Evolutionary conservation across 2,329 filamentous ascomycete genomes (phyloP).

Genomic region (Claviceps lovelessii): DNA sequence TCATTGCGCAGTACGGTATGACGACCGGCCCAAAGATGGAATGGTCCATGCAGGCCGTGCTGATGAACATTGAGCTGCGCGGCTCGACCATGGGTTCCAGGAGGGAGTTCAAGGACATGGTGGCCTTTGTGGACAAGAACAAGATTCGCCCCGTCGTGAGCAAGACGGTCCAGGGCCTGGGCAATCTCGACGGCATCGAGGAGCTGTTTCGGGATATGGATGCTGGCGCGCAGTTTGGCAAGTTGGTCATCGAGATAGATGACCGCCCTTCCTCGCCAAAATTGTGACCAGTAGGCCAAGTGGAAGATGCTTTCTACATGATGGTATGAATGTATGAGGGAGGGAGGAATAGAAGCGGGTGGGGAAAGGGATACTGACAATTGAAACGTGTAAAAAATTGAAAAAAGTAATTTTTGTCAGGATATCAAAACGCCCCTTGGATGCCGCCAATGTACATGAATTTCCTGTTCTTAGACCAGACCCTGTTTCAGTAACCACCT

Average conservation of each 20-base stretch:
- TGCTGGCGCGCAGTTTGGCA: constrained; percentile 75
- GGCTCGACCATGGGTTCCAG: constrained; percentile 87
- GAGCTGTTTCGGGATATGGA: constrained; percentile 79
- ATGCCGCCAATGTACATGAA: constrained; percentile 1
- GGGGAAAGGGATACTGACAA: neutral
- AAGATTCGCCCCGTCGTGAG: constrained; percentile 67
- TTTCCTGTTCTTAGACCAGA: neutral
- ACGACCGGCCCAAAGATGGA: constrained; percentile 74
- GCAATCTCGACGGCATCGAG: constrained; percentile 67
- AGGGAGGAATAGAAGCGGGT: too few relatives aligned
- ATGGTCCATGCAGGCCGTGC: constrained; percentile 67
- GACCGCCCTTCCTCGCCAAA: constrained; percentile 21
- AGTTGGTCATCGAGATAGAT: constrained; percentile 68
- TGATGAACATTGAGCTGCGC: constrained; percentile 76
- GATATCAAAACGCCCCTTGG: constrained; percentile 7
- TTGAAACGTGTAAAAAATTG: neutral
- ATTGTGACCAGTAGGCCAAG: constrained; percentile 17
- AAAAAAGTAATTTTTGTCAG: neutral
- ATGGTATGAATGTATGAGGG: neutral
- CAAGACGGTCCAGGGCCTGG: constrained; percentile 55
- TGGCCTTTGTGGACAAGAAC: constrained; percentile 61
- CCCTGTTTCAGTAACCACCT: neutral
- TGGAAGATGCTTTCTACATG: neutral
- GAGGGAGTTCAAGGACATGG: constrained; percentile 82
- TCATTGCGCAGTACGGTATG: constrained; percentile 87